phyloP scores from a whole-genome alignment of 192 early-diverging fungal genomes.

The Ramicandelaber brevisporus region DNA sequence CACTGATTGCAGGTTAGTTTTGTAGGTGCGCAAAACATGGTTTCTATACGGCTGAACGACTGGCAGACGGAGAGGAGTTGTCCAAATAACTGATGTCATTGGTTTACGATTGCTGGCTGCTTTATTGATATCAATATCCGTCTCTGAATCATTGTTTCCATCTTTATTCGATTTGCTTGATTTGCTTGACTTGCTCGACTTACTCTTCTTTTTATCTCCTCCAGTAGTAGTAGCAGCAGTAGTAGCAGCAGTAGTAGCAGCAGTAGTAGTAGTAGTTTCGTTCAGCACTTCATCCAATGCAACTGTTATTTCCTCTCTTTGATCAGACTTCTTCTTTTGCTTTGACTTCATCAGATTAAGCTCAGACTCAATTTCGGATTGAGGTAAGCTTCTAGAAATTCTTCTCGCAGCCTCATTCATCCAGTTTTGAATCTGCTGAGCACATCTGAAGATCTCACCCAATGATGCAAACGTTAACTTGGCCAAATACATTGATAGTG shows the following conservation, averaged over 20 bases:
- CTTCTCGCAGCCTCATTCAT: slow-evolving; percentile 60
- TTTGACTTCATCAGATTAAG: slow-evolving; percentile 12
- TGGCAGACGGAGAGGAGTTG: slow-evolving; percentile 77
- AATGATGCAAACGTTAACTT: slow-evolving; percentile 60
- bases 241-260: slow-evolving; percentile 6
- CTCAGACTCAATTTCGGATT: slow-evolving; percentile 11
- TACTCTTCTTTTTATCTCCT: slow-evolving; percentile 7
- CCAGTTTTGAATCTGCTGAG: slow-evolving; percentile 82
- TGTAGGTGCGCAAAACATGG: slow-evolving; percentile 25
- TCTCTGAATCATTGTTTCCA: no score
- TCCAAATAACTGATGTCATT: slow-evolving; percentile 88
- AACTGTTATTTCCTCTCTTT: slow-evolving; percentile 3
- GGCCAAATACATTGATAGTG: slow-evolving; percentile 45
- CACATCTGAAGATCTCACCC: slow-evolving; percentile 73
- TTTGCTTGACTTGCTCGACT: no score
- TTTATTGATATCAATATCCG: slow-evolving; percentile 1
- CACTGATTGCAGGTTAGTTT: slow-evolving; percentile 60
- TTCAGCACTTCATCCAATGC: slow-evolving; percentile 2
- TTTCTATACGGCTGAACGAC: slow-evolving; percentile 94
- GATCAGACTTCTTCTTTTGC: slow-evolving; percentile 4
- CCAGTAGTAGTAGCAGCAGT: slow-evolving; percentile 1
- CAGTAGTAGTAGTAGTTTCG: slow-evolving; percentile 4
- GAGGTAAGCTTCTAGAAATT: slow-evolving; percentile 57
- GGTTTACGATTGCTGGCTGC: slow-evolving; percentile 26
- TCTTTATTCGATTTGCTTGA: no score